Percentiles rank a stretch among this genome's conserved stretches.
These are phyloP conservation scores for Cystobasidium tubakii DNA, from an alignment of 768 basidiomycete species.

Conservation along the genomic window DNA sequence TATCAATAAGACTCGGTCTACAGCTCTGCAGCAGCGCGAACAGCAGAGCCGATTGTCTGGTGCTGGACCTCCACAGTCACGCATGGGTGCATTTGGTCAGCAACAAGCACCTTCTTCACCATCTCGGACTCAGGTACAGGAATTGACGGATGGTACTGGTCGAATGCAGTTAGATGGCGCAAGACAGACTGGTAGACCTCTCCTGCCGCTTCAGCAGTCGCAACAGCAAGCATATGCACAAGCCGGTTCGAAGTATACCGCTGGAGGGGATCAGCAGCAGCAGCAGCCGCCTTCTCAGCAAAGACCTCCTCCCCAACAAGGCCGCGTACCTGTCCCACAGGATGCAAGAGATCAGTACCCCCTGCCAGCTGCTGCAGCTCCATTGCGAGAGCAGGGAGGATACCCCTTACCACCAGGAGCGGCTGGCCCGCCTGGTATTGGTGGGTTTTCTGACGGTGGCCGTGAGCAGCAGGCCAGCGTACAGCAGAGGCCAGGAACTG, in stretches of 20 bases:
- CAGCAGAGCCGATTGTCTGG: not conserved
- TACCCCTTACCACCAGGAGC: slow-evolving; percentile 24
- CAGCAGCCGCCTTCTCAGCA: slow-evolving; percentile 12
- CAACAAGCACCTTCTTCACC: slow-evolving; percentile 16
- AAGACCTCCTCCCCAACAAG: slow-evolving; percentile 4
- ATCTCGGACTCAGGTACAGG: not conserved
- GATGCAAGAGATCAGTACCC: slow-evolving; percentile 27
- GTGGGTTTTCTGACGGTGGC: not conserved
- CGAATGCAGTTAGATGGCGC: slow-evolving; percentile 23
- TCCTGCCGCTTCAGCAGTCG: not conserved
- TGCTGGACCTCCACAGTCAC: slow-evolving; percentile 34
- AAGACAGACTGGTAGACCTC: slow-evolving; percentile 11
- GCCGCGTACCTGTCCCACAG: slow-evolving; percentile 39
- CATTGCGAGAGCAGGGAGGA: not conserved
- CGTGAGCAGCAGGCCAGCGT: not conserved
- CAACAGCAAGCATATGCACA: slow-evolving; percentile 7
- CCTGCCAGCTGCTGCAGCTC: slow-evolving; percentile 29
- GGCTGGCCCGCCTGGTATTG: not conserved
- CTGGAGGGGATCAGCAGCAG: slow-evolving; percentile 6
- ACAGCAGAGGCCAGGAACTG: not conserved
- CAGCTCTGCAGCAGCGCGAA: slow-evolving; percentile 5
- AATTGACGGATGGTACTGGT: not conserved
- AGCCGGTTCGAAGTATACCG: not conserved
- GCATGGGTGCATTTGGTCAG: not conserved
- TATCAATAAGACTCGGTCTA: slow-evolving; percentile 50